phyloP scores from a whole-genome alignment of 371 early-diverging fungal genomes.

The Mucor mucedo region DNA sequence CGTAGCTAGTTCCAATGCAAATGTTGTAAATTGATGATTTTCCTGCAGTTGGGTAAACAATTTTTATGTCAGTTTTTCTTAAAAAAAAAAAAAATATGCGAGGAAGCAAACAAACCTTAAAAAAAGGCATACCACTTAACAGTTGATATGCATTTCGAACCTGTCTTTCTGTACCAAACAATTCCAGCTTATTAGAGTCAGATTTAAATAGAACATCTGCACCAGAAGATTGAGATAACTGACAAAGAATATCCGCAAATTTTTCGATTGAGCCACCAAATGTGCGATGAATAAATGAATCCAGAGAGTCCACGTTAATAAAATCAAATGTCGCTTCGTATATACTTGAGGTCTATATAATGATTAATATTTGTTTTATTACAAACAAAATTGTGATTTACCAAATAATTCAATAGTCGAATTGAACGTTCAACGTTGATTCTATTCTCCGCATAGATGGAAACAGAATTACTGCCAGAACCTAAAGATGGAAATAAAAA shows the following conservation, averaged over 20 bases:
- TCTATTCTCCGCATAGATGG: conserved; percentile 69
- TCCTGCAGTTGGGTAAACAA: background rate
- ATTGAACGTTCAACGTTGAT: conserved; percentile 79
- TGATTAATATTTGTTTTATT: background rate
- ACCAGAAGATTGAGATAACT: conserved; percentile 60
- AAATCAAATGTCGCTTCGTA: conserved; percentile 65
- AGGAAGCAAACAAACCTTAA: conserved; percentile 32
- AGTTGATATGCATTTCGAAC: conserved; percentile 62
- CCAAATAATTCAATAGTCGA: conserved; percentile 72
- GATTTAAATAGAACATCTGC: conserved; percentile 59
- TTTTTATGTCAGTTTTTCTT: background rate
- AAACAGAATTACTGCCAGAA: conserved; percentile 53
- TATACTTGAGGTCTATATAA: conserved; percentile 52
- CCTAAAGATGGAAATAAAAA: conserved; percentile 72
- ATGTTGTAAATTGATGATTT: conserved; percentile 22
- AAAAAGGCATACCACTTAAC: conserved; percentile 47
- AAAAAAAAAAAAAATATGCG: background rate
- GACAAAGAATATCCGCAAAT: conserved; percentile 45
- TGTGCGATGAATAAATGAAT: conserved; percentile 24
- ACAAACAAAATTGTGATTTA: conserved; percentile 29
- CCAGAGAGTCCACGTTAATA: conserved; percentile 40
- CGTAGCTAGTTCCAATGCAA: conserved; percentile 71
- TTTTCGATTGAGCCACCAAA: conserved; percentile 39
- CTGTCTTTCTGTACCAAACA: conserved; percentile 65
- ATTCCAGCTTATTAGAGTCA: conserved; percentile 56